Conservation (phyloP, 2,329 filamentous ascomycete species). For the Diaporthe velutina region DNA sequence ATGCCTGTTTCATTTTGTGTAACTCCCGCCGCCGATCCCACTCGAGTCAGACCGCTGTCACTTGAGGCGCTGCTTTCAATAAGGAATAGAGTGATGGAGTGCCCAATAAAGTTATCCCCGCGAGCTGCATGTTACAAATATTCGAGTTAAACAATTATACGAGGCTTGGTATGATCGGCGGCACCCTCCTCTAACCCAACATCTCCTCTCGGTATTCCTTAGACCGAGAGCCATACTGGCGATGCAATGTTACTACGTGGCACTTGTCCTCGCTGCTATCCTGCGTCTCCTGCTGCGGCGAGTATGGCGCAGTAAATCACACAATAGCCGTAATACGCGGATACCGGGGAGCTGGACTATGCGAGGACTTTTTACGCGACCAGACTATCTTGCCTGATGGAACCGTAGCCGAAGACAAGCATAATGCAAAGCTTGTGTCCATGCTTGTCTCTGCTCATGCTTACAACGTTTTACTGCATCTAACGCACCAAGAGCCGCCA, state of each 20-base stretch:
- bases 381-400: no score
- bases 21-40: not conserved
- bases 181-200: not conserved
- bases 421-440: constrained; percentile 21
- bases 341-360: not conserved
- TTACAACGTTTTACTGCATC: not conserved
- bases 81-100: not conserved
- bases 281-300: not conserved
- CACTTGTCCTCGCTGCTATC: not conserved
- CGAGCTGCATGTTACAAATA: not conserved
- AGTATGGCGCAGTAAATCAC: not conserved
- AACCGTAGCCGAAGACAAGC: not conserved
- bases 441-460: constrained; percentile 3
- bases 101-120: not conserved
- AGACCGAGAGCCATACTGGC: not conserved
- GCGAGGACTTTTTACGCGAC: not conserved
- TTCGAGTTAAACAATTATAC: not conserved
- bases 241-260: not conserved
- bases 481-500: not conserved
- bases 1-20: not conserved
- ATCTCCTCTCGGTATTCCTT: not conserved
- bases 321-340: not conserved
- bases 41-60: not conserved
- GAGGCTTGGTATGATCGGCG: not conserved
- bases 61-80: not conserved